Evolutionary conservation across 352 stramenopile species (phyloP), one percentile per base, ranked within the genome.

Genomic region (Phytophthora sp.): DNA sequence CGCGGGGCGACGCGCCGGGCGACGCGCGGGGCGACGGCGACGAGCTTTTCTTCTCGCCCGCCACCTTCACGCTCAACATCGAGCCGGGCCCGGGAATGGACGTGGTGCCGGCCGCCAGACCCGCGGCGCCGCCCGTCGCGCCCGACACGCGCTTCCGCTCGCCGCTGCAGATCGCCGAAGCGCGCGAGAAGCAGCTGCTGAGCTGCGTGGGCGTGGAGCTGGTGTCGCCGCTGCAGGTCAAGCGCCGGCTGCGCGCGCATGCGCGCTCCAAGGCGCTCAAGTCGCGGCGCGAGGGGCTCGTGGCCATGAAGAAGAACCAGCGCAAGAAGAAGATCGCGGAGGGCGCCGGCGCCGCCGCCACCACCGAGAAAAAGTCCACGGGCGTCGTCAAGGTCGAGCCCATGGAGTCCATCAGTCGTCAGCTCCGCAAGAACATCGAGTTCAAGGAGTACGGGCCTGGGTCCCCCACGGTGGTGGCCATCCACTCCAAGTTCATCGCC

Each of bases 401-500:
- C 48, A 92, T 98, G 85, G 87, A 96, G 32, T 70, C 79, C 1
- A 96, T 97, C 62, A 97, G 90, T 57, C 80, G 87, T 23, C 88
- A 97, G 65, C 77, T 98, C 31, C 78, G 82, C 44, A 97, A 97
- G 69, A 97, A 97, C 54, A 89, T 95, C 54, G 89, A 97, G 77
- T 97, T 95, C 38, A 92, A 95, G 44, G 87, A 96, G 60, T 90
- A 96, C 59, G 92, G 92, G 0, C 88, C 92, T 0, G 92, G 92
- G 0, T 92, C 88, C 5, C 96, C 96, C 8, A 98, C 95, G 0
- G 89, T 96, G 30, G 78, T 99, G 27, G 94, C 94, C 9, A 97
- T 98, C 49, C 95, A 97, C 75, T 96, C 92, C 57, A 98, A 98
- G 81, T 98, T 99, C 61, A 99, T 99, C 66, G 93, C 96, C 2